Base-by-base conservation (phyloP, 2,329 filamentous ascomycete genomes). In the Ceratocystiopsis sp. region DNA sequence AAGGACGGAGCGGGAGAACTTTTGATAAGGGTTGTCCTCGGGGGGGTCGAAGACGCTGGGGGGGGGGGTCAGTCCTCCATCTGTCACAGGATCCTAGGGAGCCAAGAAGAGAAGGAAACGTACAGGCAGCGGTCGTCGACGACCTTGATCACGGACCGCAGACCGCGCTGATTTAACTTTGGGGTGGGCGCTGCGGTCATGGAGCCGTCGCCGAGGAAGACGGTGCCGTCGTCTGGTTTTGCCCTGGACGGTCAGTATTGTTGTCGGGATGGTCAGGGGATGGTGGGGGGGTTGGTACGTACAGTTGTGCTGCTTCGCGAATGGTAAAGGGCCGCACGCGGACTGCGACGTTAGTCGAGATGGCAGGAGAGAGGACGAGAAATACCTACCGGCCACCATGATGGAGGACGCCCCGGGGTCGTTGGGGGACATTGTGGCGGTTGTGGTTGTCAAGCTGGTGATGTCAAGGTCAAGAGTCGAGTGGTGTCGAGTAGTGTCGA, bases 141-240 rank as follows among this genome's bases (percentile, higher is more conserved):
- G 17, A 98, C 87, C 62, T 95, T 96, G 63, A 98, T 83, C 42
- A 98, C 86, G 2, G 84, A 79, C 54, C 87, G 73, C 45, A 98
- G 78, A 9, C 93, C 91, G 55, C 87, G 86, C 53, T 84, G 78
- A 48, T 80, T 76, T 32, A 94, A 71, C 57, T 89, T 93, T 1
- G 87, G 87, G 1, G 84, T 73, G 1, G 89, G 86, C 14, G 73
- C 79, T 38, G 76, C 82, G n/a, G 91, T 91, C 45, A 98, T 70
- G 16, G 89, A 96, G 46, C 91, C 91, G 59, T 98, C 91, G 48
- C 91, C 91, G n/a, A 98, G 73, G 58, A 98, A 98, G 35, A 94
- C 62, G 6, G 84, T 86, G 43, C 80, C 78, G 60, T 95, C 89
- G 53, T 98, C 89, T 54, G 63, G 73, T 57, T 70, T 75, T 42